Evolutionary conservation across 805 yeast genomes (phyloP).

Genomic region (Spathaspora gorwiae): DNA sequence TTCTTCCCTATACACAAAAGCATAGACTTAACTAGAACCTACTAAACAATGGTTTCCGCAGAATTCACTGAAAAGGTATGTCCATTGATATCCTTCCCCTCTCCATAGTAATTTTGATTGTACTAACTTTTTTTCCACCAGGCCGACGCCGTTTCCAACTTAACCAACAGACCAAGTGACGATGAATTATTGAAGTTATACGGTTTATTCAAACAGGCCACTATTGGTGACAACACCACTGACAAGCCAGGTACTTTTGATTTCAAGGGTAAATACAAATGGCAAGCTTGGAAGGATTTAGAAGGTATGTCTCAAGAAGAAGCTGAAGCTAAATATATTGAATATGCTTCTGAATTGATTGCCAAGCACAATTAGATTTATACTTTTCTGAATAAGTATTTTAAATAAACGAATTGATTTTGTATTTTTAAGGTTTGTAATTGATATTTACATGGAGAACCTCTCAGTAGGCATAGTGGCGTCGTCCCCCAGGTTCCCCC

Average conservation of each 20-base stretch:
- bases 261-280: conserved; percentile 92
- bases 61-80: conserved; percentile 30
- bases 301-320: conserved; percentile 86
- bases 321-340: conserved; percentile 81
- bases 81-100: not conserved
- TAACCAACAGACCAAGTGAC: conserved; percentile 75
- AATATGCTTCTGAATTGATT: conserved; percentile 58
- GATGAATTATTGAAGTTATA: conserved; percentile 84
- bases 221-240: conserved; percentile 88
- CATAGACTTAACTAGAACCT: not conserved
- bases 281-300: conserved; percentile 92
- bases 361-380: conserved; percentile 28
- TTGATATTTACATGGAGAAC: too few relatives aligned
- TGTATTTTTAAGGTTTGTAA: too few relatives aligned
- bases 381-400: not conserved
- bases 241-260: conserved; percentile 88
- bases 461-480: too few relatives aligned
- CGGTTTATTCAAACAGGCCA: conserved; percentile 95
- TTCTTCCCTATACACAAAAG: too few relatives aligned
- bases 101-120: not conserved
- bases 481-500: too few relatives aligned
- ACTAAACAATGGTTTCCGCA: conserved; percentile 22
- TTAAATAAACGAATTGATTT: too few relatives aligned
- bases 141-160: conserved; percentile 78
- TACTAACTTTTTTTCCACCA: conserved; percentile 14